Base-by-base conservation (phyloP, 2,329 filamentous ascomycete genomes). In the Sphaerulina musiva region DNA sequence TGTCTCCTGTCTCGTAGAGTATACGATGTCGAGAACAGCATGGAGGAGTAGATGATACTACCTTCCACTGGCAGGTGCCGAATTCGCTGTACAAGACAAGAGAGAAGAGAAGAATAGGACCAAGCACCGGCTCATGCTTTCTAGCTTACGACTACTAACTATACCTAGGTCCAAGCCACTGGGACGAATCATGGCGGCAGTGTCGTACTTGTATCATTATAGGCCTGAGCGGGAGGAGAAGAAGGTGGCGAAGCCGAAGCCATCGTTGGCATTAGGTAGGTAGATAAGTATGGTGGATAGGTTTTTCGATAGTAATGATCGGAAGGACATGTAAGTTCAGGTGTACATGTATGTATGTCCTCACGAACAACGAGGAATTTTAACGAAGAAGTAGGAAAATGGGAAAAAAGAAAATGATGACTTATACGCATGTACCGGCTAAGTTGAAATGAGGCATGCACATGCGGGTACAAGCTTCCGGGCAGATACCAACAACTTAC, bases 91-190 rank as follows among this genome's bases (percentile, higher is more conserved):
- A n/a, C 23, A 20, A 26, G 48, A 14, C n/a, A 32, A 36, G 36
- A 41, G 38, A 45, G 20, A 20, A 20, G 20, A 20, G 3, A 20
- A 20, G 3, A 17, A 17, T 17, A 53, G 44, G 51, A 51, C 60
- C 64, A 61, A 66, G 66, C 68, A 69, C 67, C 68, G 67, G 67
- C 67, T 66, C 66, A 69, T 68, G 66, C 66, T 63, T 63, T 46
- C 40, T 40, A 59, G 43, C 51, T 64, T 63, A 20, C 20, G 20
- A 20, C 20, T 20, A 20, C 20, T 20, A 6, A 64, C 60, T 57
- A 48, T 65, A 66, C 61, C 63, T 65, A 46, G 53, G 55, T 39
- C 49, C 10, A 11, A 38, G 34, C 12, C 34, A 38, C 34, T 38
- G 10, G 34, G 12, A 38, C 12, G 34, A 38, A 55, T 55, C 53